Evolutionary conservation across 176 grass and related monocot species (phyloP).

Genomic region (Oryza glumipatula): DNA sequence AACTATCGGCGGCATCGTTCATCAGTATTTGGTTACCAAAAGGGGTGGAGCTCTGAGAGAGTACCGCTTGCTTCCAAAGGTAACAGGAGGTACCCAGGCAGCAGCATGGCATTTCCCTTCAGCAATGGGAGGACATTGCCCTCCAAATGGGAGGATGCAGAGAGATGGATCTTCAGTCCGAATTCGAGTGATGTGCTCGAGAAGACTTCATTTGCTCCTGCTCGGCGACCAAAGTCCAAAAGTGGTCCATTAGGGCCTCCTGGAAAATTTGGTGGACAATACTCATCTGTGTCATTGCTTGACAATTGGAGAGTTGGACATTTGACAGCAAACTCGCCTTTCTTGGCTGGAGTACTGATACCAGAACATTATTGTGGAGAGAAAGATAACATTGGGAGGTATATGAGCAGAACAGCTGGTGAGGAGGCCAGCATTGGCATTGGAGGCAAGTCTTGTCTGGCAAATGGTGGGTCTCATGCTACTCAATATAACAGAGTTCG

Average conservation of each 20-base stretch:
- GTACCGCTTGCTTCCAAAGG: conserved; percentile 62
- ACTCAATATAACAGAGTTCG: conserved; percentile 45
- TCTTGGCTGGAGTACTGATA: conserved; percentile 76
- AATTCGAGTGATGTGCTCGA: conserved; percentile 55
- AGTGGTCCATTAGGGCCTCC: conserved; percentile 84
- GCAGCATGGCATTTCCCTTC: conserved; percentile 62
- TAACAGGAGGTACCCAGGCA: conserved; percentile 59
- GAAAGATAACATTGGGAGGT: conserved; percentile 31
- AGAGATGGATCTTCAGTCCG: conserved; percentile 97
- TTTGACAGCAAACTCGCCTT: conserved; percentile 67
- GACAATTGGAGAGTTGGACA: conserved; percentile 57
- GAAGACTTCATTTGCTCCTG: conserved; percentile 48
- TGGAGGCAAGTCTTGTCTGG: conserved; percentile 34
- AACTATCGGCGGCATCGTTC: conserved; percentile 48
- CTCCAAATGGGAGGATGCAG: conserved; percentile 98
- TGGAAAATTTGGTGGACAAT: conserved; percentile 51
- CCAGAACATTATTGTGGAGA: conserved; percentile 51
- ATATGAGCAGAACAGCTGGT: conserved; percentile 1
- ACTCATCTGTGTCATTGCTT: conserved; percentile 56
- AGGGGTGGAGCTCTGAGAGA: conserved; percentile 95
- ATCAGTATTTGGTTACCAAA: conserved; percentile 47
- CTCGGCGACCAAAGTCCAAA: conserved; percentile 75
- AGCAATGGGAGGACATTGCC: conserved; percentile 79
- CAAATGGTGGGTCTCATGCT: conserved; percentile 38
- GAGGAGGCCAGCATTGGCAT: background rate